Evolutionary conservation across 108 stramenopile genomes (phyloP).

Genomic region (Pseudonitzschia multistriata): DNA sequence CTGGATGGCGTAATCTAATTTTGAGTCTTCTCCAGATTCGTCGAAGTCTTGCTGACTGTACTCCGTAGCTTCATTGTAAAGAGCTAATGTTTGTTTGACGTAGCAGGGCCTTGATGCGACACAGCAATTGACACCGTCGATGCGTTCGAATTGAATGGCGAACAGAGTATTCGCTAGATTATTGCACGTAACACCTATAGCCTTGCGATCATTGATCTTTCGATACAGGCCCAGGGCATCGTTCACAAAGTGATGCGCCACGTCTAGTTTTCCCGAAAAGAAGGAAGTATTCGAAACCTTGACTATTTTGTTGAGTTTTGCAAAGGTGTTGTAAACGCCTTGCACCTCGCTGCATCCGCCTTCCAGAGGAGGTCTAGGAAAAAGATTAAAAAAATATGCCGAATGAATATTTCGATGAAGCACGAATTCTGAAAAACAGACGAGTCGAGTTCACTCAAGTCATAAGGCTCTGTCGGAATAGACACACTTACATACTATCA

Average conservation of each 20-base stretch:
- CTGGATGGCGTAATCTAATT: conserved; percentile 22
- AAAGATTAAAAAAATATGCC: background rate
- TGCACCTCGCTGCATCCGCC: conserved; percentile 13
- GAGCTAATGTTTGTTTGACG: conserved; percentile 16
- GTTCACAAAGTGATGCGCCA: conserved; percentile 36
- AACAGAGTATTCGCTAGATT: conserved; percentile 50
- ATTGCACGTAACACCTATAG: conserved; percentile 45
- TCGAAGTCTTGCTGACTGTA: conserved; percentile 24
- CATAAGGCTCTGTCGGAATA: background rate
- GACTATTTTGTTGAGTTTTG: conserved; percentile 39
- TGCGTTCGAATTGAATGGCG: conserved; percentile 26
- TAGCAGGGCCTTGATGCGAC: background rate
- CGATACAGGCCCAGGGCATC: conserved; percentile 40
- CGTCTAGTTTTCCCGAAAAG: conserved; percentile 39
- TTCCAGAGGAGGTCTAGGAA: background rate
- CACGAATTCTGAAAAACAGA: background rate
- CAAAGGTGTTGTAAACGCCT: conserved; percentile 11
- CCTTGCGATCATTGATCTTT: conserved; percentile 44
- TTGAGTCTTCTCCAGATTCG: conserved; percentile 28
- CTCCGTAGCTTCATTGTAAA: conserved; percentile 24
- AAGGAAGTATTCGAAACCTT: conserved; percentile 46
- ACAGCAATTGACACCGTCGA: conserved; percentile 13
- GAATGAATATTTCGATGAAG: background rate
- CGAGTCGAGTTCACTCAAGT: background rate
- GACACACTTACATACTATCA: background rate